Percentiles rank a stretch among this genome's conserved stretches.
These are phyloP conservation scores for Lodderomyces metapsilosis DNA, from an alignment of 1,139 yeast genomes.

Conservation along the genomic window DNA sequence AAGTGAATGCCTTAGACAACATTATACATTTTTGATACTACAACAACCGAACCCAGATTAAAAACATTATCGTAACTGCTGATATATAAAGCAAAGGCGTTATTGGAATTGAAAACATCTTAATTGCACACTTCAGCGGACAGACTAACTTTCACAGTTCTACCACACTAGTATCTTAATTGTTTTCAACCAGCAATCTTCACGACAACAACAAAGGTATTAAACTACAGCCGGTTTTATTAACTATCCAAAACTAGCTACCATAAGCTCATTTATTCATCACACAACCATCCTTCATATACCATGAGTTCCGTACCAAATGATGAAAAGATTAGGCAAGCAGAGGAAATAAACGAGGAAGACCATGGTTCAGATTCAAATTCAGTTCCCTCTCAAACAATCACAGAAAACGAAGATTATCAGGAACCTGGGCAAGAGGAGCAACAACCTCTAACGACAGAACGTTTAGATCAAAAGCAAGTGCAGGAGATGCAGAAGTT, in stretches of 20 bases:
- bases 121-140: too few species aligned
- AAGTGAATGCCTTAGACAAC: too few species aligned
- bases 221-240: too few species aligned
- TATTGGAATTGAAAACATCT: not conserved
- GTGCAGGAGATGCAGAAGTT: slow-evolving; percentile 8
- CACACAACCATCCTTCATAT: too few species aligned
- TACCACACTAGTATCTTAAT: too few species aligned
- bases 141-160: too few species aligned
- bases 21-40: not conserved
- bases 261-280: too few species aligned
- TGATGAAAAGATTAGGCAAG: slow-evolving; percentile 4
- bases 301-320: slow-evolving; percentile 6
- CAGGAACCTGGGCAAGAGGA: slow-evolving; percentile 4
- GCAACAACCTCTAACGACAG: not conserved
- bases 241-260: too few species aligned
- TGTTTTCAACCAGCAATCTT: too few species aligned
- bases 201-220: too few species aligned
- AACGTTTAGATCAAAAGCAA: slow-evolving; percentile 11
- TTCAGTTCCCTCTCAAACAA: slow-evolving; percentile 3
- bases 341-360: not conserved
- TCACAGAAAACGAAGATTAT: slow-evolving; percentile 5
- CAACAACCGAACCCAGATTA: too few species aligned
- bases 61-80: too few species aligned
- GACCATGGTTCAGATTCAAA: not conserved
- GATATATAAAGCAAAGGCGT: not conserved